Percentiles rank a stretch among this genome's conserved stretches.
Evolutionary conservation across 2,329 filamentous ascomycete species (phyloP).

Genomic region (Elsinoe ampelina): DNA sequence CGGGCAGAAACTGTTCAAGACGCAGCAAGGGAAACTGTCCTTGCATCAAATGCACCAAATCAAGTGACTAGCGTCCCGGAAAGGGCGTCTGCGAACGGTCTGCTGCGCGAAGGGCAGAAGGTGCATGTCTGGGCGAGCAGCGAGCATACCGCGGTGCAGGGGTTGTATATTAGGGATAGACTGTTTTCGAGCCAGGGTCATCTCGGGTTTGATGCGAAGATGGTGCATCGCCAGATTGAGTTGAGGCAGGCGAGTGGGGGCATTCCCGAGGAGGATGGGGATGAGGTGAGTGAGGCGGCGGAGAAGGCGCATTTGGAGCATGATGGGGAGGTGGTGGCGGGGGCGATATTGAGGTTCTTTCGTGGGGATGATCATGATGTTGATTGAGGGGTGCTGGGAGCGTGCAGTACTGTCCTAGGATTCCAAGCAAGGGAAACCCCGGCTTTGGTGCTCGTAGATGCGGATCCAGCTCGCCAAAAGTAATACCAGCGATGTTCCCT

Average conservation of each 20-base stretch:
- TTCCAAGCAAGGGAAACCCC: no score
- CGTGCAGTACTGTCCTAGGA: no score
- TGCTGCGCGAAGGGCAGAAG: conserved; percentile 33
- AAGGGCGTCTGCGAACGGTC: conserved; percentile 19
- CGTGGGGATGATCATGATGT: conserved; percentile 40
- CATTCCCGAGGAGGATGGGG: conserved; percentile 29
- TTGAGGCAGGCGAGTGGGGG: conserved; percentile 35
- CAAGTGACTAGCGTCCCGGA: conserved; percentile 32
- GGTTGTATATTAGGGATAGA: conserved; percentile 36
- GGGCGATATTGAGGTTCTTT: conserved; percentile 38
- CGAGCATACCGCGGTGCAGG: conserved; percentile 38
- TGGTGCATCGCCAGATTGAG: conserved; percentile 39
- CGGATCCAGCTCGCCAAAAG: neutral
- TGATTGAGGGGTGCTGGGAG: neutral
- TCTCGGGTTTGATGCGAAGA: conserved; percentile 38
- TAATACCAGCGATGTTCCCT: neutral
- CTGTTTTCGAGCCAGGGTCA: conserved; percentile 42
- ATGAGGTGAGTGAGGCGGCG: conserved; percentile 30
- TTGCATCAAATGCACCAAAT: conserved; percentile 42
- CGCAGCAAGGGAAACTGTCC: conserved; percentile 27
- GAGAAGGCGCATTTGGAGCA: conserved; percentile 33
- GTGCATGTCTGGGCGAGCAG: conserved; percentile 43
- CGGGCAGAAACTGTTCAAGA: conserved; percentile 35
- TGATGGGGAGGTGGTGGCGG: conserved; percentile 32
- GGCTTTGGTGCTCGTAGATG: no score